phyloP scores from a whole-genome alignment of 177 flowering plant species.

The Vitis hybrid region DNA sequence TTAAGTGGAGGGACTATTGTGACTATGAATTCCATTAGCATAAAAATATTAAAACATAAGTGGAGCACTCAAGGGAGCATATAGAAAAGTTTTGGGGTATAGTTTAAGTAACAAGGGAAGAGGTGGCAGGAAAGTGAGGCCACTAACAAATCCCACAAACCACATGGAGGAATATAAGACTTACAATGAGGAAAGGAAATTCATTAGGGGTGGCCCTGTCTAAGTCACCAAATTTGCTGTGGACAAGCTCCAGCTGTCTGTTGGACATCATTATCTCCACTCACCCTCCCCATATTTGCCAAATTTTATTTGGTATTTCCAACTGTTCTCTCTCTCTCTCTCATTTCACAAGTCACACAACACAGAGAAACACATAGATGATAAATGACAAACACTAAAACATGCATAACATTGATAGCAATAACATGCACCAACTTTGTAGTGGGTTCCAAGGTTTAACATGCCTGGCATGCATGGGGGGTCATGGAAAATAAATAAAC shows the following conservation, averaged over 20 bases:
- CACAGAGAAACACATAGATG: not conserved
- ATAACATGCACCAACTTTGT: not conserved
- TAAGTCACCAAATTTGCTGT: slow-evolving; percentile 6
- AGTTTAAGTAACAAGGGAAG: not conserved
- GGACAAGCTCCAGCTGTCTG: slow-evolving; percentile 3
- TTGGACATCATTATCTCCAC: slow-evolving; percentile 10
- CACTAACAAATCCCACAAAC: slow-evolving; percentile 17
- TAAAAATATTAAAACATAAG: slow-evolving; percentile 28
- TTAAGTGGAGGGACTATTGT: slow-evolving; percentile 32
- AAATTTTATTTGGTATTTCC: not conserved
- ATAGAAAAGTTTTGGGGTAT: slow-evolving; percentile 6
- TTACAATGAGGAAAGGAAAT: not conserved
- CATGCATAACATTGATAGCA: not conserved
- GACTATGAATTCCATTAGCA: slow-evolving; percentile 38
- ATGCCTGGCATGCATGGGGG: slow-evolving; percentile 1
- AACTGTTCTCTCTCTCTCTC: not conserved
- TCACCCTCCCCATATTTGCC: not conserved
- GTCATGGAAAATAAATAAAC: not conserved
- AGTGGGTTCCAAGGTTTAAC: not conserved
- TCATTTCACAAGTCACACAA: no score
- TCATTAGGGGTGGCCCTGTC: not conserved
- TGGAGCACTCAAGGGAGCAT: slow-evolving; percentile 20
- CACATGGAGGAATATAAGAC: not conserved
- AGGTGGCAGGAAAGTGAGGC: slow-evolving; percentile 30
- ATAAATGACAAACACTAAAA: not conserved